These are phyloP conservation scores for Fraxinus angustifolia DNA, from an alignment of 305 asterid species.

Conservation along the genomic window DNA sequence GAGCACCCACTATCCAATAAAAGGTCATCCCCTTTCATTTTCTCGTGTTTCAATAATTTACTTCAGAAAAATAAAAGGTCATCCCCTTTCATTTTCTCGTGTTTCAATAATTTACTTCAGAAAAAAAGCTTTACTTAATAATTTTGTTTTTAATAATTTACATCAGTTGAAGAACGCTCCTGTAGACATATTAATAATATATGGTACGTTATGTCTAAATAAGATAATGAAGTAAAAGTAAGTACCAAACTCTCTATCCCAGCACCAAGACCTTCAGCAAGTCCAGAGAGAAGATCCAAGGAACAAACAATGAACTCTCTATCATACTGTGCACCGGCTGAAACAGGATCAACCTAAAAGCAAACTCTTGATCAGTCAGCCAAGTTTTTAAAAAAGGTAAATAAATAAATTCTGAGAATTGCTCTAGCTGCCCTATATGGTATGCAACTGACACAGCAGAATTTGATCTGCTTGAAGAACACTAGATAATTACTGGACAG, in stretches of 20 bases:
- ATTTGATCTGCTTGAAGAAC: not conserved
- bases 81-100: not conserved
- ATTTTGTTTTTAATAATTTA: not conserved
- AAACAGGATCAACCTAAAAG: slow-evolving; percentile 69
- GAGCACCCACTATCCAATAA: not conserved
- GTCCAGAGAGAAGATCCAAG: slow-evolving; percentile 95
- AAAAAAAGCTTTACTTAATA: too few relatives aligned
- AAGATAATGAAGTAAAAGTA: slow-evolving; percentile 16
- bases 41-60: not conserved
- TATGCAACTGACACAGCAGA: not conserved
- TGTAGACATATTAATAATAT: slow-evolving; percentile 10
- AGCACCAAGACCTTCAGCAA: slow-evolving; percentile 89
- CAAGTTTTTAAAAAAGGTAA: slow-evolving; percentile 10
- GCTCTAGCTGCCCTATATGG: not conserved
- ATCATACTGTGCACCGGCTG: slow-evolving; percentile 81
- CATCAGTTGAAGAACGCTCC: slow-evolving; percentile 7
- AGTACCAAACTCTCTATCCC: slow-evolving; percentile 90
- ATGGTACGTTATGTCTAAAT: slow-evolving; percentile 4
- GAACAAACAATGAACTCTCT: slow-evolving; percentile 85
- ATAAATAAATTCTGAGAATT: not conserved
- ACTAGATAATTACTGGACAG: not conserved
- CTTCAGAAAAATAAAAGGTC: not conserved
- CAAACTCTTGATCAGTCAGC: slow-evolving; percentile 23
- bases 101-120: slow-evolving; percentile 2
- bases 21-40: not conserved